Percentiles rank a stretch among this genome's conserved stretches.
Evolutionary conservation across 1,284 basidiomycete genomes (phyloP).

Genomic region (Mycosarcoma maydis): DNA sequence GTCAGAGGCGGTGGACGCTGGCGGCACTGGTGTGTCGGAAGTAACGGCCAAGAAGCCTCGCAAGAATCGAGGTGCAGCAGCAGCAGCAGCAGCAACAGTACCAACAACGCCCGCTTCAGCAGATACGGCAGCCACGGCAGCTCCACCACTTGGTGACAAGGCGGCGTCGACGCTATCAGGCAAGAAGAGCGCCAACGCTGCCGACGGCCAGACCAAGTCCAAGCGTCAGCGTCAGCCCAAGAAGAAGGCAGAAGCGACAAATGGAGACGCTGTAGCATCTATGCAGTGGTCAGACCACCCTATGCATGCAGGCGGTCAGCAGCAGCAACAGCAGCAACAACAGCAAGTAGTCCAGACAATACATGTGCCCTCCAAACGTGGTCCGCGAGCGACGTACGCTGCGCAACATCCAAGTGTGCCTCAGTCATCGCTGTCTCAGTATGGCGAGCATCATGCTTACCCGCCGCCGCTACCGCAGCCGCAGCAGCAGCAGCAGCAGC

Average conservation of each 20-base stretch:
- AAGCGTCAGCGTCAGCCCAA: slow-evolving; percentile 28
- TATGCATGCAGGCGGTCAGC: slow-evolving; percentile 4
- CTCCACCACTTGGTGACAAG: neutral
- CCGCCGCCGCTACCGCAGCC: slow-evolving; percentile 3
- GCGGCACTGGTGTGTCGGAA: slow-evolving; percentile 6
- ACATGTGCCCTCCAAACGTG: slow-evolving; percentile 15
- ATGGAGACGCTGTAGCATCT: slow-evolving; percentile 1
- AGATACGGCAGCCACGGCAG: neutral
- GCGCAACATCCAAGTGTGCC: slow-evolving; percentile 15
- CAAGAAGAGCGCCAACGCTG: neutral
- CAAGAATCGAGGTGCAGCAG: neutral
- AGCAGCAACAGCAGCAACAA: slow-evolving; percentile 14
- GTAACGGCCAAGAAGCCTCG: slow-evolving; percentile 17
- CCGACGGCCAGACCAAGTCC: slow-evolving; percentile 5
- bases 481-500: slow-evolving; percentile 2
- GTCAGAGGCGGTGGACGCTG: slow-evolving; percentile 24
- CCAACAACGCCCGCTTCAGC: too few species aligned
- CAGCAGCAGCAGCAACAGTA: slow-evolving; percentile 4
- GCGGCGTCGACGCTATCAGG: neutral
- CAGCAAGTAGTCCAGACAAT: slow-evolving; percentile 4
- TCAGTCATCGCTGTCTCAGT: slow-evolving; percentile 1
- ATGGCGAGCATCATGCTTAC: slow-evolving; percentile 10
- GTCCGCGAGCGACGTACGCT: slow-evolving; percentile 29
- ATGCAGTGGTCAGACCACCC: slow-evolving; percentile 19
- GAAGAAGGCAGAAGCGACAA: slow-evolving; percentile 14